These are phyloP conservation scores for Adansonia madagascariensis DNA, from an alignment of 441 rosid genomes.

Conservation along the genomic window DNA sequence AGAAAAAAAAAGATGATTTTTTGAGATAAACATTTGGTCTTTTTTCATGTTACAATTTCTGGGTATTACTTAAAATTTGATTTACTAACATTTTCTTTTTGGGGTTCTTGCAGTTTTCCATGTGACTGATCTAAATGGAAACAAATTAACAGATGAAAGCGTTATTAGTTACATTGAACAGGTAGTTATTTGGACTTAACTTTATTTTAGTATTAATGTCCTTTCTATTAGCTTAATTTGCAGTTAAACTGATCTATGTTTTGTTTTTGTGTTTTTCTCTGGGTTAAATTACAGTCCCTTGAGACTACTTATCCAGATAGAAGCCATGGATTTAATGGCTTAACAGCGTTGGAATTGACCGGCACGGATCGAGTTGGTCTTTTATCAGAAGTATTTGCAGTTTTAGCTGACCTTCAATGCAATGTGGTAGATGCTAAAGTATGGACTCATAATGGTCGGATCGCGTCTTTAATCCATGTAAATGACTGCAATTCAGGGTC, in stretches of 20 bases:
- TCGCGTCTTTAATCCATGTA: conserved; percentile 70
- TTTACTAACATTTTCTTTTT: conserved; percentile 2
- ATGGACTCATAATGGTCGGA: conserved; percentile 92
- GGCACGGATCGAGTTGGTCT: too few relatives aligned
- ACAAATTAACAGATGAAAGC: conserved; percentile 61
- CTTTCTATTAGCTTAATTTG: not conserved
- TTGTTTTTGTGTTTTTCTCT: not conserved
- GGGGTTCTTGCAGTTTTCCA: conserved; percentile 70
- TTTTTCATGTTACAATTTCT: not conserved
- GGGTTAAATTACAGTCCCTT: conserved; percentile 56
- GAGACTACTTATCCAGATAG: conserved; percentile 63
- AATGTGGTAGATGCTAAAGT: conserved; percentile 83
- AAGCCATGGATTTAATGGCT: conserved; percentile 50
- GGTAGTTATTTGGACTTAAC: conserved; percentile 43
- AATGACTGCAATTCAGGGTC: conserved; percentile 72
- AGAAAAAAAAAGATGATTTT: not conserved
- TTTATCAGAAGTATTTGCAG: conserved; percentile 84
- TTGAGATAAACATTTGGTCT: not conserved
- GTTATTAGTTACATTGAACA: conserved; percentile 55
- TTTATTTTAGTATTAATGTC: not conserved
- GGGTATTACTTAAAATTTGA: not conserved
- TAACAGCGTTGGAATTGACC: conserved; percentile 63
- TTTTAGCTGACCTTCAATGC: conserved; percentile 81
- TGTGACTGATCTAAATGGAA: conserved; percentile 81
- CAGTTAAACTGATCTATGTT: not conserved